Conservation (phyloP, 2,329 filamentous ascomycete genomes). For the Anisogramma anomala region DNA sequence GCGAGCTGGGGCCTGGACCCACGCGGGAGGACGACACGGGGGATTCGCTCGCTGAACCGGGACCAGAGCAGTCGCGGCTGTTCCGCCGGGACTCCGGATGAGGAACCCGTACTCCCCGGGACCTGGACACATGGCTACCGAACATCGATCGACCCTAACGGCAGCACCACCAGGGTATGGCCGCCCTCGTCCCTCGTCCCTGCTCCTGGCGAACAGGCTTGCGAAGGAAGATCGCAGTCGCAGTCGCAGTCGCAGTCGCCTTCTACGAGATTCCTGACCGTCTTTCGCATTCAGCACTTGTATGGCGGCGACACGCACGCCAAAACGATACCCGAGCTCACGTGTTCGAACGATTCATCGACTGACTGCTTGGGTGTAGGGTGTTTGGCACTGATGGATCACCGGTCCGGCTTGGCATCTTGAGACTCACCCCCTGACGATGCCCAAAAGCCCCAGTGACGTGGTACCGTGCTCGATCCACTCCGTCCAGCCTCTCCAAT, state of each 20-base stretch:
- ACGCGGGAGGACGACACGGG: no score
- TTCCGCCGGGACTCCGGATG: conserved; percentile 5
- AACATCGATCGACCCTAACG: conserved; percentile 10
- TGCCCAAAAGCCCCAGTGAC: conserved; percentile 6
- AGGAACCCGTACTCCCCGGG: conserved; percentile 9
- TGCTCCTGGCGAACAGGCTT: no score
- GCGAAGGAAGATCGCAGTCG: no score
- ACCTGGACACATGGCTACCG: conserved; percentile 14
- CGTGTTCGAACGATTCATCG: no score
- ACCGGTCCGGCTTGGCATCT: background rate
- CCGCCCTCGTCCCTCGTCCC: background rate
- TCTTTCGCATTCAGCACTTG: no score
- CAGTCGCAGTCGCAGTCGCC: no score
- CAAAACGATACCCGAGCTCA: no score
- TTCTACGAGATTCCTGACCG: no score
- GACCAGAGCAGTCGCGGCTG: conserved; percentile 10
- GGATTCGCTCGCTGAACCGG: conserved; percentile 4
- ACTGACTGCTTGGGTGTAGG: no score
- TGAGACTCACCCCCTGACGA: conserved; percentile 7
- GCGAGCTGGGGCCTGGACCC: no score
- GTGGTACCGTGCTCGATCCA: background rate
- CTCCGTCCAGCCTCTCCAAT: conserved; percentile 9
- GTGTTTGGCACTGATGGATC: no score
- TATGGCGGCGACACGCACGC: no score
- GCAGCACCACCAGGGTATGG: conserved; percentile 8